Evolutionary conservation across 202 grass and related monocot species (phyloP), one percentile per base, ranked within the genome.

Genomic region (Carex arenaria): DNA sequence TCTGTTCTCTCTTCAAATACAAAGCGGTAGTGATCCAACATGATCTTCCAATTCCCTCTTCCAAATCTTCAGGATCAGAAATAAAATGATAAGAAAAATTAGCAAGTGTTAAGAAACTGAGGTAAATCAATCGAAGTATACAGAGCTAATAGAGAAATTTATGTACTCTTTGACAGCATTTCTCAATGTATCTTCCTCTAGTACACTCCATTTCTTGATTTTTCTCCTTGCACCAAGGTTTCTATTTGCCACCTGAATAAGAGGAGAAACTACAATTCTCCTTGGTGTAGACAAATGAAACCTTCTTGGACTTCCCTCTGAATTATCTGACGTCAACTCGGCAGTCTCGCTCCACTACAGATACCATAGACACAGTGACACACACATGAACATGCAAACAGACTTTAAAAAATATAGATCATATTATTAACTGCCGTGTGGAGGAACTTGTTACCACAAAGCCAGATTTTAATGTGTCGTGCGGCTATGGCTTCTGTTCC

Each of bases 111-210:
- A 76, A 54, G 51, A 56, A 32, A 76, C 49, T 32, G 22, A 55
- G 49, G 72, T 31, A 75, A 75, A 30, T 56, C 72, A 34, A 55
- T 55, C 72, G n/a, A 76, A 76, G 26, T 34, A 56, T 32, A 56
- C 49, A 56, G 22, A 56, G 22, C 49, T 76, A 56, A 18, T 55
- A 56, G 49, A 76, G 65, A 18, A 51, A 76, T 54, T 56, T 32
- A 51, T 14, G 22, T 76, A 76, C 72, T 76, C 72, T 31, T 76
- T 14, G 14, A 76, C 72, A 17, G 72, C 72, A 56, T 76, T 76
- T 76, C 72, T 76, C 49, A 76, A 55, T 34, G 72, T 76, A 32
- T 76, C 72, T 56, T 76, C 72, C 72, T 76, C 72, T 32, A 76
- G 72, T 10, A 34, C 23, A 18, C 23, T 76, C 72, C 72, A 76